These are phyloP conservation scores for Neodidymelliopsis sp. DNA, from an alignment of 2,329 filamentous ascomycete species.

Conservation along the genomic window DNA sequence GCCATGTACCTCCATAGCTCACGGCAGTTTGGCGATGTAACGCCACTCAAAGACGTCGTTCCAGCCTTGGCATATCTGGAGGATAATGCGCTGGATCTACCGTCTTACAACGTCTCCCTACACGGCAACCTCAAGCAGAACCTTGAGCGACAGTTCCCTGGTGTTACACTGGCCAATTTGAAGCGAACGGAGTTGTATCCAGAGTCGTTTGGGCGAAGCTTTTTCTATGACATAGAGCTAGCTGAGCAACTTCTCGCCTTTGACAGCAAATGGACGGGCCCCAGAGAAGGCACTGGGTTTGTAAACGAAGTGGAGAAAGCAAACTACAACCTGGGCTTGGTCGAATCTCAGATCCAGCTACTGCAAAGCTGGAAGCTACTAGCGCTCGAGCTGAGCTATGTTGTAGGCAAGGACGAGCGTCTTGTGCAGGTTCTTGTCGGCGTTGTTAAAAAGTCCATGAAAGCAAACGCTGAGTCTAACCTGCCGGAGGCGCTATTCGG, in stretches of 20 bases:
- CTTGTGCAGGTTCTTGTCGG: slow-evolving; percentile 75
- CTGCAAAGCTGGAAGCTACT: slow-evolving; percentile 91
- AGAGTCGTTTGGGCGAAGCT: slow-evolving; percentile 73
- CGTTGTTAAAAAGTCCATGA: slow-evolving; percentile 78
- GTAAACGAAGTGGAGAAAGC: slow-evolving; percentile 82
- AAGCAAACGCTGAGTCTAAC: slow-evolving; percentile 75
- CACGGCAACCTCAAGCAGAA: slow-evolving; percentile 87
- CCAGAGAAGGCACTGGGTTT: slow-evolving; percentile 72
- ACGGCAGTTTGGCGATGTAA: slow-evolving; percentile 74
- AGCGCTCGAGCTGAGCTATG: slow-evolving; percentile 80
- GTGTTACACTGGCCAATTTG: slow-evolving; percentile 77
- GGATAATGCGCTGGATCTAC: slow-evolving; percentile 78
- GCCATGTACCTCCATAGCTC: slow-evolving; percentile 90
- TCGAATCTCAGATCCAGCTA: slow-evolving; percentile 88
- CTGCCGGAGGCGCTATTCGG: slow-evolving; percentile 84
- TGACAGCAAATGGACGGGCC: slow-evolving; percentile 75
- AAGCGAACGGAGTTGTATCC: slow-evolving; percentile 75
- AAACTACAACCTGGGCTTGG: slow-evolving; percentile 88
- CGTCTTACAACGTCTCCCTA: slow-evolving; percentile 84
- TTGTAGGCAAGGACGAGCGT: slow-evolving; percentile 60
- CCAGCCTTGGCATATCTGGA: slow-evolving; percentile 81
- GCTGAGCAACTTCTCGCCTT: slow-evolving; percentile 79
- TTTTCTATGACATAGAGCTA: slow-evolving; percentile 83
- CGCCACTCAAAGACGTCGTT: slow-evolving; percentile 74
- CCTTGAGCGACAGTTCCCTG: slow-evolving; percentile 78